Conservation (phyloP, 257 asterid genomes). For the Solanum infundibuliforme region DNA sequence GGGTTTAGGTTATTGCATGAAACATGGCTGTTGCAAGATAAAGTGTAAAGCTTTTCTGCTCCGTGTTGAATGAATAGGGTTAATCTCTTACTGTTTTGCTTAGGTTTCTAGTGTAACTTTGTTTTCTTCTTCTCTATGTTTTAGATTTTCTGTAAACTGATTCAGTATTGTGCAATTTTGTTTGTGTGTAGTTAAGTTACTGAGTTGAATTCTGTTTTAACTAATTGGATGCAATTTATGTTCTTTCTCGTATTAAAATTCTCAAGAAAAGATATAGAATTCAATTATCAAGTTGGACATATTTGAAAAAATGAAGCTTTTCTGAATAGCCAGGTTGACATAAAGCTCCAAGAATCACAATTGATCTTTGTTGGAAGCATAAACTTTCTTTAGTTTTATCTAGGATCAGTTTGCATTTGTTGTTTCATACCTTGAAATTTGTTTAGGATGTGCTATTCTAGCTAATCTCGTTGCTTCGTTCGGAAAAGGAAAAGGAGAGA, state of each 20-base stretch:
- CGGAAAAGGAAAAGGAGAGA: background rate
- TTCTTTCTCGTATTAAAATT: background rate
- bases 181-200: background rate
- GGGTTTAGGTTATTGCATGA: background rate
- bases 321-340: background rate
- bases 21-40: background rate
- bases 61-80: background rate
- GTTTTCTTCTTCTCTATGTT: background rate
- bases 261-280: background rate
- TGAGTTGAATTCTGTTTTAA: background rate
- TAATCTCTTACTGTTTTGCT: background rate
- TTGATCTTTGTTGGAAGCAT: background rate
- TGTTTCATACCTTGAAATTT: background rate
- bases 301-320: background rate
- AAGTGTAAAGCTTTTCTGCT: background rate
- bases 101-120: background rate
- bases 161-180: background rate
- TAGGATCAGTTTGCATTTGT: background rate
- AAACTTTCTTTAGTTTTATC: background rate
- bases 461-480: background rate
- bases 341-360: background rate
- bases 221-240: background rate
- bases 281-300: background rate
- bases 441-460: background rate
- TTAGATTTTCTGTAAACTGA: background rate